These are phyloP conservation scores for Pittosporum tobira DNA, from an alignment of 129 eudicot species.

Conservation along the genomic window DNA sequence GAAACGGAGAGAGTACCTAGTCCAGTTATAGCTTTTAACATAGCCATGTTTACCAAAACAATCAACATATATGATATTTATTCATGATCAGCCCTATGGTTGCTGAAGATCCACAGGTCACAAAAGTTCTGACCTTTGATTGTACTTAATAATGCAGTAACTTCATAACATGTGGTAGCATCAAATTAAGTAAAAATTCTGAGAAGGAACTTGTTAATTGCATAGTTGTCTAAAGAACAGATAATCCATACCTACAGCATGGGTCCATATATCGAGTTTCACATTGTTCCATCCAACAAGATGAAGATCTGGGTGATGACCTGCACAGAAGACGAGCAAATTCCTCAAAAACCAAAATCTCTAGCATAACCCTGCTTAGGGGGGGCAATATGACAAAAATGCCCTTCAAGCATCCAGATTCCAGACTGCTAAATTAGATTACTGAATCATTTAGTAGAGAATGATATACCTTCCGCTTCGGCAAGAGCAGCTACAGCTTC, in stretches of 20 bases:
- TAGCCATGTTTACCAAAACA: too few relatives aligned
- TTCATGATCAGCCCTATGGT: too few relatives aligned
- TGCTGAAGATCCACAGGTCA: too few relatives aligned
- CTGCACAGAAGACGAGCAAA: slow-evolving; percentile 25
- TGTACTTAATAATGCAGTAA: too few relatives aligned
- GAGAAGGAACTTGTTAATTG: background rate
- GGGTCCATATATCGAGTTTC: slow-evolving; percentile 83
- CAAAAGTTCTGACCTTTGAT: too few relatives aligned
- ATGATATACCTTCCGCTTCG: slow-evolving; percentile 75
- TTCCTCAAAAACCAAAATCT: background rate
- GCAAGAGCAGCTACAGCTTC: slow-evolving; percentile 67
- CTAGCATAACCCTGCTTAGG: background rate
- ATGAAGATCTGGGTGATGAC: slow-evolving; percentile 99
- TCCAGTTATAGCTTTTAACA: too few relatives aligned
- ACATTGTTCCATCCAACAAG: slow-evolving; percentile 93
- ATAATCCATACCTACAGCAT: slow-evolving; percentile 65
- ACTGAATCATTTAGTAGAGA: slow-evolving; percentile 3
- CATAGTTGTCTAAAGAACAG: slow-evolving; percentile 1
- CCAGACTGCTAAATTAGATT: background rate
- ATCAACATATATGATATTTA: too few relatives aligned
- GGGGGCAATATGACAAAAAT: too few relatives aligned
- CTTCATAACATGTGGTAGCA: too few relatives aligned
- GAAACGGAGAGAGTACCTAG: too few relatives aligned
- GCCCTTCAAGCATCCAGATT: background rate
- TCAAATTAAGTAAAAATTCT: background rate